Evolutionary conservation across 495 filamentous ascomycete genomes (phyloP).

Genomic region (Paragyromitra xinjiangensis): DNA sequence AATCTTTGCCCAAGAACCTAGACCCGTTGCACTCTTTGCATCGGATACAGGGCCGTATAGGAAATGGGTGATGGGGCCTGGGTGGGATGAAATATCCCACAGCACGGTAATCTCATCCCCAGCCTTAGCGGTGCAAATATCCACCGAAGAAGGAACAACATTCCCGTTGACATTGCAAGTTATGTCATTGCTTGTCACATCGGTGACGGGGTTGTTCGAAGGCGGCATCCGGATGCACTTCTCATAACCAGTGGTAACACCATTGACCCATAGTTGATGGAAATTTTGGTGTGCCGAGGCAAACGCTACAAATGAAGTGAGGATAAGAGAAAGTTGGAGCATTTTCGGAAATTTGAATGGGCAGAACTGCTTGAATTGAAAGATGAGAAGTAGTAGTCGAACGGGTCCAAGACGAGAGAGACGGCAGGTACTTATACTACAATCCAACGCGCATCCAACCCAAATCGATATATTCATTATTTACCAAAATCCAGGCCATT

Average conservation of each 20-base stretch:
- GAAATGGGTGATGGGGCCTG: slow-evolving; percentile 59
- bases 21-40: slow-evolving; percentile 55
- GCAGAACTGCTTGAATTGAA: neutral
- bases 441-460: neutral
- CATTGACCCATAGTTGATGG: slow-evolving; percentile 60
- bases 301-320: slow-evolving; percentile 37
- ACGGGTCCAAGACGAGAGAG: neutral
- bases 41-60: slow-evolving; percentile 58
- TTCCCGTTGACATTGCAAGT: slow-evolving; percentile 62
- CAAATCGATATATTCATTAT: neutral
- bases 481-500: neutral
- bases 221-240: slow-evolving; percentile 46
- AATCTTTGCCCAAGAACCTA: slow-evolving; percentile 57
- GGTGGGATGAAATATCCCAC: slow-evolving; percentile 60
- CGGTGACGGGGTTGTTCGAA: slow-evolving; percentile 65
- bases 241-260: slow-evolving; percentile 58
- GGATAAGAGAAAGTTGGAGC: slow-evolving; percentile 21
- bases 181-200: slow-evolving; percentile 66
- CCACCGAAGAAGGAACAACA: slow-evolving; percentile 58
- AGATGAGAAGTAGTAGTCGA: neutral
- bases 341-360: neutral
- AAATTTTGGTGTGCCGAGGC: slow-evolving; percentile 60
- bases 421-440: slow-evolving; percentile 1
- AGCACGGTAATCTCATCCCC: slow-evolving; percentile 62
- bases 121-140: slow-evolving; percentile 59